A percentile compares a stretch with the other conserved stretches of the same genome.
Conservation (phyloP, 345 rosid genomes). For the Trapa incisa region DNA sequence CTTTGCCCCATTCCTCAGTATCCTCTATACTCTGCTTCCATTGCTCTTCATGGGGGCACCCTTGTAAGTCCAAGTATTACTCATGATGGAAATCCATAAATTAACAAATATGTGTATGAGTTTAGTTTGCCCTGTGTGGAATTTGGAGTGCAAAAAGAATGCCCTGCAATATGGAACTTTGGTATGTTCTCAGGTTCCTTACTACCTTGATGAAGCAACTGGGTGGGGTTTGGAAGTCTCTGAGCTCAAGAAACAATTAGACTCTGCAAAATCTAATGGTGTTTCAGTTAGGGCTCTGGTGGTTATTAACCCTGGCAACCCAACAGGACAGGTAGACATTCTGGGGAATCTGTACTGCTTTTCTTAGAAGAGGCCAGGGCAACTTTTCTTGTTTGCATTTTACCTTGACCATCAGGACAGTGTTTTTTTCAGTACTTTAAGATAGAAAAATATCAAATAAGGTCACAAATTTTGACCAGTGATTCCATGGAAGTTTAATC, state of each 20-base stretch:
- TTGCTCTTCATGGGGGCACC: slow-evolving; percentile 90
- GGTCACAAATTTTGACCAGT: no score
- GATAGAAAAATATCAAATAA: neutral
- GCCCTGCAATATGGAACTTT: neutral
- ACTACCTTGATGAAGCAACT: slow-evolving; percentile 82
- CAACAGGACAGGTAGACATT: slow-evolving; percentile 68
- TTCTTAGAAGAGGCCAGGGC: no score
- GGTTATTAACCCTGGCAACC: slow-evolving; percentile 92
- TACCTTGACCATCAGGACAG: no score
- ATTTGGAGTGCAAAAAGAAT: no score
- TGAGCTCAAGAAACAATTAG: slow-evolving; percentile 75
- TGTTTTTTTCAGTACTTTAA: no score
- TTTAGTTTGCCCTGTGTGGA: no score
- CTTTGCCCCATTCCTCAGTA: slow-evolving; percentile 98
- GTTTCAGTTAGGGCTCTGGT: slow-evolving; percentile 74
- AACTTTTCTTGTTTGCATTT: no score
- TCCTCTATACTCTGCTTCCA: slow-evolving; percentile 93
- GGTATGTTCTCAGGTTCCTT: slow-evolving; percentile 50
- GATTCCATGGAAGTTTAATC: no score
- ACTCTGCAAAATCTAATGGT: slow-evolving; percentile 64
- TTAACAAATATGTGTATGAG: neutral
- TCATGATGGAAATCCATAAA: neutral
- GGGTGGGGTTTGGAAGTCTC: slow-evolving; percentile 93
- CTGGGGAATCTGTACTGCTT: no score
- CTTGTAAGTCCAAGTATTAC: slow-evolving; percentile 37